phyloP scores from a whole-genome alignment of 1,284 basidiomycete species.

The Butyriboletus appendiculatus region DNA sequence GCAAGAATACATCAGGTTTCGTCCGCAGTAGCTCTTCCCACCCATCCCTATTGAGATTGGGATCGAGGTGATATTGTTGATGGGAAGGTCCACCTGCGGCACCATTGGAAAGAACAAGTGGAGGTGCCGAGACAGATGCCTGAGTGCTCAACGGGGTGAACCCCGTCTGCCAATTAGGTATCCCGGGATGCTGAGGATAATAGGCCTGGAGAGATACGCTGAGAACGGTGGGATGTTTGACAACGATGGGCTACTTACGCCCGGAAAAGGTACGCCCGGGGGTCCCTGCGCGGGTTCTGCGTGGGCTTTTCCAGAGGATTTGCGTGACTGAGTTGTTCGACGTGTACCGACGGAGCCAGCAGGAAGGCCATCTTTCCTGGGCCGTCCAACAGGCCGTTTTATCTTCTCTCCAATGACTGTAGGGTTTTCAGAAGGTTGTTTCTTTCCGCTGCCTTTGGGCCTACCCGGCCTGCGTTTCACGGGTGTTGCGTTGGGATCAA shows the following conservation, averaged over 20 bases:
- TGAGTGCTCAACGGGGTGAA: conserved; percentile 27
- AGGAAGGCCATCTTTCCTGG: conserved; percentile 59
- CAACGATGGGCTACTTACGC: conserved; percentile 17
- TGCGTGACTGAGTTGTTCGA: conserved; percentile 37
- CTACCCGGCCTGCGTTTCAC: conserved; percentile 52
- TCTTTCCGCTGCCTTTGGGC: conserved; percentile 58
- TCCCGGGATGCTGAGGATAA: conserved; percentile 36
- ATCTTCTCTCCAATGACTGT: conserved; percentile 38
- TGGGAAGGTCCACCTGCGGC: conserved; percentile 23
- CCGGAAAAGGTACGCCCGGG: conserved; percentile 33
- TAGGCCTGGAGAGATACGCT: conserved; percentile 26
- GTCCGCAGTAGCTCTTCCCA: conserved; percentile 59
- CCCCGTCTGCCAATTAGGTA: conserved; percentile 34
- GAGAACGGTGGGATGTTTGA: conserved; percentile 1
- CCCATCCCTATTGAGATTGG: conserved; percentile 54
- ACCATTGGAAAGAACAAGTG: conserved; percentile 29
- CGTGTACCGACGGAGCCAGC: conserved; percentile 48
- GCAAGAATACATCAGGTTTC: conserved; percentile 56
- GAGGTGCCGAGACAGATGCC: conserved; percentile 38
- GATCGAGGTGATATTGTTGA: conserved; percentile 48
- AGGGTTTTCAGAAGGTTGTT: conserved; percentile 39
- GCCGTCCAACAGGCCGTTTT: conserved; percentile 57
- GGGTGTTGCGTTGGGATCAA: conserved; percentile 29
- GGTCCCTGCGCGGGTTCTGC: conserved; percentile 18
- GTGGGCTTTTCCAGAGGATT: conserved; percentile 37